A percentile compares a stretch with the other conserved stretches of the same genome.
Conservation (phyloP, 371 early-diverging fungal genomes). For the Capillidium heterosporum region DNA sequence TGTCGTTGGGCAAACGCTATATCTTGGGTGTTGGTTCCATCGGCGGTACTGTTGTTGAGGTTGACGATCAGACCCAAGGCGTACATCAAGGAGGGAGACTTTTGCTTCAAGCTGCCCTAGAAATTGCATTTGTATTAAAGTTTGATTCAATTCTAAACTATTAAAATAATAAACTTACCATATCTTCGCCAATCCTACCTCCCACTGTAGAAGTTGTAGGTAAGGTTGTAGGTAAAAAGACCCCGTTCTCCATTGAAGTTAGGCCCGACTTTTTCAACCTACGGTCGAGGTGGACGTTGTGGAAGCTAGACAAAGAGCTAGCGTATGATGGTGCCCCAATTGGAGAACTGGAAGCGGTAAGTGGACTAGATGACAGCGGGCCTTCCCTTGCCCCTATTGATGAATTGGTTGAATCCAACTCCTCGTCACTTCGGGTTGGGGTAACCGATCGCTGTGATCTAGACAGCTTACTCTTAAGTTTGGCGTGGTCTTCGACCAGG, state of each 20-base stretch:
- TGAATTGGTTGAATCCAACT: no score
- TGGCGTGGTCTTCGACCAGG: no score
- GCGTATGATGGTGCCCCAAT: no score
- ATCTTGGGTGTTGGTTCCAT: no score
- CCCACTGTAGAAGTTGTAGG: no score
- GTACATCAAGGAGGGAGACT: constrained; percentile 29
- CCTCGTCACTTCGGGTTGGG: no score
- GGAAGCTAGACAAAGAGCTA: constrained; percentile 12
- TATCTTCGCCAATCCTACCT: constrained; percentile 10
- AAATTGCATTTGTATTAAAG: no score
- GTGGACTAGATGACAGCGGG: no score
- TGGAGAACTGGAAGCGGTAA: no score
- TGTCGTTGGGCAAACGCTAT: constrained; percentile 23
- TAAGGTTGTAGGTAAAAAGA: constrained; percentile 37
- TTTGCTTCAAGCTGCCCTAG: constrained; percentile 18
- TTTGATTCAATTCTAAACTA: neutral
- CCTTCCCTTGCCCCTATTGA: no score
- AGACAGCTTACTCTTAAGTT: no score
- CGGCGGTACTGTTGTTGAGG: constrained; percentile 19
- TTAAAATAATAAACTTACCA: neutral
- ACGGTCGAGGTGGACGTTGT: constrained; percentile 12
- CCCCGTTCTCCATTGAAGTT: constrained; percentile 41
- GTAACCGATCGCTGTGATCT: no score
- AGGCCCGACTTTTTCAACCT: constrained; percentile 31
- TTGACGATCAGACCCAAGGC: constrained; percentile 37